These are phyloP conservation scores for Fusarium bulbicola DNA, from an alignment of 2,329 filamentous ascomycete species.

Conservation along the genomic window DNA sequence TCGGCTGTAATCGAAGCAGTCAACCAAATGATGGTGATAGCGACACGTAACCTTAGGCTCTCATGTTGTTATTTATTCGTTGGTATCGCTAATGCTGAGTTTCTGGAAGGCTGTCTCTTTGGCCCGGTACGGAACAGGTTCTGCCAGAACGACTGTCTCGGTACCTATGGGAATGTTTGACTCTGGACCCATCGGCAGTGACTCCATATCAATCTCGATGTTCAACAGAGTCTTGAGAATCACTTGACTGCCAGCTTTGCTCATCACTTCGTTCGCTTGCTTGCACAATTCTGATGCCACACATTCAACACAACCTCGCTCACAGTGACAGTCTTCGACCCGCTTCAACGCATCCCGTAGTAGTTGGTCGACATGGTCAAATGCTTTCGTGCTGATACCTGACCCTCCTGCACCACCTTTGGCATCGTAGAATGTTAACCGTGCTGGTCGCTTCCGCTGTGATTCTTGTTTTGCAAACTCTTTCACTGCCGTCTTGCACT, in stretches of 20 bases:
- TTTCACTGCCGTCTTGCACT: slow-evolving; percentile 90
- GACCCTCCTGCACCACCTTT: slow-evolving; percentile 86
- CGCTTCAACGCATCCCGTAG: slow-evolving; percentile 79
- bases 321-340: slow-evolving; percentile 79
- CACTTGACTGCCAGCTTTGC: slow-evolving; percentile 86
- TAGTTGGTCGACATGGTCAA: slow-evolving; percentile 87
- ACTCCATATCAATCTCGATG: slow-evolving; percentile 81
- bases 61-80: background rate
- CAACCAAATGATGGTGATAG: background rate
- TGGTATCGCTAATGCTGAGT: background rate
- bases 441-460: slow-evolving; percentile 81
- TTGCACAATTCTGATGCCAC: slow-evolving; percentile 86
- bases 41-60: background rate
- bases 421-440: slow-evolving; percentile 93
- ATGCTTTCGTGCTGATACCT: slow-evolving; percentile 91
- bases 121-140: slow-evolving; percentile 65
- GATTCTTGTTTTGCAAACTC: slow-evolving; percentile 80
- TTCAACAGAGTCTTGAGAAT: slow-evolving; percentile 80
- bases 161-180: slow-evolving; percentile 74
- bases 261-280: slow-evolving; percentile 91
- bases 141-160: slow-evolving; percentile 82
- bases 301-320: slow-evolving; percentile 88
- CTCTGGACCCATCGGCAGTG: slow-evolving; percentile 86
- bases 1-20: background rate
- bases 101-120: slow-evolving; percentile 19